These are phyloP conservation scores for Cytospora schulzeri DNA, from an alignment of 2,329 filamentous ascomycete species.

Conservation along the genomic window DNA sequence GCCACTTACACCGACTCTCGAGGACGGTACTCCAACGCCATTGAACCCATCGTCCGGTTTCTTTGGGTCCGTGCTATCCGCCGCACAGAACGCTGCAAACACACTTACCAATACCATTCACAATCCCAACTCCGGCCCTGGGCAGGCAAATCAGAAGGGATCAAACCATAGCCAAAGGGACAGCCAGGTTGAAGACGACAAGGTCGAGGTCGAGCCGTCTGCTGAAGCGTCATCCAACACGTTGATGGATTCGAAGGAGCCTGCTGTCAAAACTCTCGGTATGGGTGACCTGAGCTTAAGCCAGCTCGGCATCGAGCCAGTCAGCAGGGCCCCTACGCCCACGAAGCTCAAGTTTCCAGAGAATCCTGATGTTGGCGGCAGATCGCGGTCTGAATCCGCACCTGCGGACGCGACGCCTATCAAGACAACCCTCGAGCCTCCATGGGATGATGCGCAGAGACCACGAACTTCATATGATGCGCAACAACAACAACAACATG, in stretches of 20 bases:
- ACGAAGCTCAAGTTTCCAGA: slow-evolving; percentile 59
- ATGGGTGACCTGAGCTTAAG: slow-evolving; percentile 86
- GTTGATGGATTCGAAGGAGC: slow-evolving; percentile 62
- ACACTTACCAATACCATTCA: slow-evolving; percentile 74
- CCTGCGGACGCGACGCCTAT: slow-evolving; percentile 47
- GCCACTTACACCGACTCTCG: slow-evolving; percentile 75
- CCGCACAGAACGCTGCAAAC: slow-evolving; percentile 87
- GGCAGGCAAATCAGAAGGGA: slow-evolving; percentile 37
- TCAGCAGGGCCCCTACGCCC: slow-evolving; percentile 56
- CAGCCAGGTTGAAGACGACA: slow-evolving; percentile 35
- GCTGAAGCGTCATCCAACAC: slow-evolving; percentile 43
- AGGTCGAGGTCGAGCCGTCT: slow-evolving; percentile 49
- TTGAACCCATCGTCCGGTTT: slow-evolving; percentile 69
- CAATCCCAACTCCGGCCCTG: slow-evolving; percentile 61
- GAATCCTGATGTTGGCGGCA: slow-evolving; percentile 43
- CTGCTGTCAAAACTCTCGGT: slow-evolving; percentile 85
- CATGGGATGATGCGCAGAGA: slow-evolving; percentile 39
- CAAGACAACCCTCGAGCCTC: slow-evolving; percentile 38
- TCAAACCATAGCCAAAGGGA: slow-evolving; percentile 29
- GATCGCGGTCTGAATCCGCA: slow-evolving; percentile 60
- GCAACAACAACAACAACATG: slow-evolving; percentile 41
- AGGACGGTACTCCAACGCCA: slow-evolving; percentile 56
- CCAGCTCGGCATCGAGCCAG: slow-evolving; percentile 78
- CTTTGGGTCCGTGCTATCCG: slow-evolving; percentile 91
- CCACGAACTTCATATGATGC: slow-evolving; percentile 57